Base-by-base conservation (phyloP, 805 yeast genomes). In the Candida boidinii region DNA sequence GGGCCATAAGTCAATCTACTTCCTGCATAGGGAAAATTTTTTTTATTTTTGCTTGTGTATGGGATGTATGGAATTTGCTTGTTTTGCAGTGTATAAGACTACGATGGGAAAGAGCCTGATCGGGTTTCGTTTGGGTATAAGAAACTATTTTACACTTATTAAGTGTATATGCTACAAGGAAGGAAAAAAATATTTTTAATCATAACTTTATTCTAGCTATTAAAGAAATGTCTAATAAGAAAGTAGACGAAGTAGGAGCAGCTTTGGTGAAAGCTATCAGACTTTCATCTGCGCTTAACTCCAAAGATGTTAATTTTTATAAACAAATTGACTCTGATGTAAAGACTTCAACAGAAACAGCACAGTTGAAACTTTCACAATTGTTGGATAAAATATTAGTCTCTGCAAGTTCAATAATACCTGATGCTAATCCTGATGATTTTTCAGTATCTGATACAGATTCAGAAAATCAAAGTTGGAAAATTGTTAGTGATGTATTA, bases 261-360 rank as follows among this genome's bases (percentile, higher is more conserved):
- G 54, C 66, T 36, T 60, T 77, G n/a, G 66, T 73, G 30, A 62
- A 68, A 9, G 60, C 78, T 3, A 73, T 83, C 25, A 63, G 94
- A 38, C 70, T 80, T 3, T 68, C 94, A 0, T 63, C 79, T 3
- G 76, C 82, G 2, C 54, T 88, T 27, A 81, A 83, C 2, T 73
- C 85, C 1, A 82, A 82, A 35, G 97, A 90, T 60, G 68, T 87
- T n/a, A 73, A 69, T 20, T 92, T 88, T 48, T 74, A 76, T 53
- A 68, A 67, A 29, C 74, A 83, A 29, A 49, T 85, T 10, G 90
- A 84, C 52, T 62, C 60, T 3, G 48, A 53, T 1, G 48, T 77
- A 11, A 55, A 65, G 7, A 40, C 48, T 0, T 49, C 64, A 11
- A 51, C 77, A 30, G 62, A 63, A 8, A 42, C 43, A 2, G 48